These are phyloP conservation scores for Penicillium antarcticum DNA, from an alignment of 495 filamentous ascomycete species.

Conservation along the genomic window DNA sequence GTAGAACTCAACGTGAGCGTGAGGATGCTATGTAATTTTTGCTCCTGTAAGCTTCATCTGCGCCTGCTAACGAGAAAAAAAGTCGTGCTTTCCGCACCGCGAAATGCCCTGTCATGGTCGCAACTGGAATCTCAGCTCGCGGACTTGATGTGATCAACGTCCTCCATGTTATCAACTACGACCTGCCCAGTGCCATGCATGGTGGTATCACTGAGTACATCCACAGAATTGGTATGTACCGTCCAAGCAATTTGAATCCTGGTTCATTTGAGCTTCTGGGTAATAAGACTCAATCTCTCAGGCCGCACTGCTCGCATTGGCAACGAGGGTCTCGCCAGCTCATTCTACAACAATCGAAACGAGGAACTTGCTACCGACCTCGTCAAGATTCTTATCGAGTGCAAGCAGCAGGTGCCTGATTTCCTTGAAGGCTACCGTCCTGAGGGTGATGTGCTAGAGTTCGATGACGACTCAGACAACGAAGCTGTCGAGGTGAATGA, in stretches of 20 bases:
- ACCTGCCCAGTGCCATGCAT: conserved; percentile 63
- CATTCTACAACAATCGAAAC: conserved; percentile 79
- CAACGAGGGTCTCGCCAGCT: conserved; percentile 78
- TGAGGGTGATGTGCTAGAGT: conserved; percentile 45
- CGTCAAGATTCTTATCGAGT: conserved; percentile 77
- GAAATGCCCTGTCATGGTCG: conserved; percentile 70
- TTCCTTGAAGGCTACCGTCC: conserved; percentile 69
- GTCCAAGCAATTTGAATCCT: background rate
- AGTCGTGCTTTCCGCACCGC: conserved; percentile 79
- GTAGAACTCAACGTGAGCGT: conserved; percentile 86
- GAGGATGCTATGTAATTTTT: conserved; percentile 78
- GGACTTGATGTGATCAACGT: conserved; percentile 88
- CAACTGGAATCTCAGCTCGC: conserved; percentile 81
- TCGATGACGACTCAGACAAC: conserved; percentile 61
- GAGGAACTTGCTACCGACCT: conserved; percentile 64
- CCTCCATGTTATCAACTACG: conserved; percentile 90
- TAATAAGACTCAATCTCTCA: conserved; percentile 19
- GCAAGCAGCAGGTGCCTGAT: conserved; percentile 71
- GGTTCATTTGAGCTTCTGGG: background rate
- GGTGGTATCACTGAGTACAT: conserved; percentile 94
- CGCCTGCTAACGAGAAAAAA: background rate
- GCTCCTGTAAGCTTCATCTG: background rate
- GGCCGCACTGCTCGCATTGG: conserved; percentile 94
- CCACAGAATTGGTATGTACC: conserved; percentile 79
- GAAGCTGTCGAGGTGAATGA: conserved; percentile 31